Evolutionary conservation across 176 grass and related monocot genomes (phyloP).

Genomic region (Pontederia crassipes): DNA sequence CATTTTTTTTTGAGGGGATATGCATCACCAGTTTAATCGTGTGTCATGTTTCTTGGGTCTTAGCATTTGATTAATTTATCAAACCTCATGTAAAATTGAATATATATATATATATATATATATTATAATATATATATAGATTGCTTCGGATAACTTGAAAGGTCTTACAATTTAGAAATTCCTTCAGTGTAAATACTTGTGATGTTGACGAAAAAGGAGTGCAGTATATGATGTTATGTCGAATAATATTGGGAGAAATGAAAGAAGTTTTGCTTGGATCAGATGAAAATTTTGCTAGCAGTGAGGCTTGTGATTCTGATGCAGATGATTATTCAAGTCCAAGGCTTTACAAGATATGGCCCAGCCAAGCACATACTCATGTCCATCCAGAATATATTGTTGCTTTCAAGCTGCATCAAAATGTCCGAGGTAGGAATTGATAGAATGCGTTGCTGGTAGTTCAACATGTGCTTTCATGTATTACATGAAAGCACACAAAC

Average conservation of each 20-base stretch:
- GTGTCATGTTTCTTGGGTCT: too few relatives aligned
- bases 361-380: slow-evolving; percentile 39
- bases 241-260: slow-evolving; percentile 47
- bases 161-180: slow-evolving; percentile 21
- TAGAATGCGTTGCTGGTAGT: not conserved
- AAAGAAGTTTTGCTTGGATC: slow-evolving; percentile 47
- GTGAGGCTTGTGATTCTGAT: slow-evolving; percentile 40
- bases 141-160: not conserved
- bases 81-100: too few relatives aligned
- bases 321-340: slow-evolving; percentile 25
- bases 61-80: too few relatives aligned
- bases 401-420: slow-evolving; percentile 54
- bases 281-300: slow-evolving; percentile 42
- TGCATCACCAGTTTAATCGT: too few relatives aligned
- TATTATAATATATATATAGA: not conserved
- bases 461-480: slow-evolving; percentile 15
- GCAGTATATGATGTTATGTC: slow-evolving; percentile 82
- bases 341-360: slow-evolving; percentile 54
- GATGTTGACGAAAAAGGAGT: slow-evolving; percentile 92
- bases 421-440: slow-evolving; percentile 52
- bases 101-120: not conserved
- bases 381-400: slow-evolving; percentile 69
- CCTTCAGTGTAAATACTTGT: slow-evolving; percentile 57
- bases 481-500: slow-evolving; percentile 10
- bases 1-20: too few relatives aligned